These are phyloP conservation scores for Kuraishia capsulata DNA, from an alignment of 805 yeast species.

Conservation along the genomic window DNA sequence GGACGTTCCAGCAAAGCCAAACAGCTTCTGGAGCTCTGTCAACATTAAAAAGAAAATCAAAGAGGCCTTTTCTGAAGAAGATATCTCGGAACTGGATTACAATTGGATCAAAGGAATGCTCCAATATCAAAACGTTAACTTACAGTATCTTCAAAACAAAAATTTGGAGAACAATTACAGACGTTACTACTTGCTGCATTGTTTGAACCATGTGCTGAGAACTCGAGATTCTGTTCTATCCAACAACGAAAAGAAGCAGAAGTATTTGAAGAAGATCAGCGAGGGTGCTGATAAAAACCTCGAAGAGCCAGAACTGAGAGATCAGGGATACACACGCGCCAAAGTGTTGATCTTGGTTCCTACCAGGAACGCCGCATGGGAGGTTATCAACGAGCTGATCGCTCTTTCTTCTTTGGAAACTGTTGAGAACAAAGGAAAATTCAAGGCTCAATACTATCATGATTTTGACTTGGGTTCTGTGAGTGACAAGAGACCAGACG, in stretches of 20 bases:
- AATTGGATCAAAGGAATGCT: constrained; percentile 56
- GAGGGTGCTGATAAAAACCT: constrained; percentile 24
- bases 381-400: constrained; percentile 54
- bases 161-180: constrained; percentile 31
- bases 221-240: constrained; percentile 80
- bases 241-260: constrained; percentile 54
- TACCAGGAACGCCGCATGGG: constrained; percentile 69
- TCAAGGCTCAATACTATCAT: constrained; percentile 58
- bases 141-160: constrained; percentile 42
- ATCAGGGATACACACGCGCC: constrained; percentile 94
- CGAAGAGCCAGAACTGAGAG: constrained; percentile 58
- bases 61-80: constrained; percentile 12
- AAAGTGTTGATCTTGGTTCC: constrained; percentile 79
- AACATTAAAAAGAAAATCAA: constrained; percentile 4
- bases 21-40: neutral
- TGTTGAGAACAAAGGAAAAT: constrained; percentile 73
- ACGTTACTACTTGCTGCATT: constrained; percentile 60
- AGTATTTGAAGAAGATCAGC: constrained; percentile 22
- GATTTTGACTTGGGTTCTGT: constrained; percentile 21
- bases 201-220: constrained; percentile 74
- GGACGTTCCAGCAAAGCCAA: neutral
- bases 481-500: constrained; percentile 64
- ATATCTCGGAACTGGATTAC: constrained; percentile 31
- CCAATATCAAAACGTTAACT: constrained; percentile 62
- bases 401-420: constrained; percentile 59